Percentiles rank a stretch among this genome's conserved stretches.
Conservation (phyloP, 2,329 filamentous ascomycete species). For the Westerdykella sp. region DNA sequence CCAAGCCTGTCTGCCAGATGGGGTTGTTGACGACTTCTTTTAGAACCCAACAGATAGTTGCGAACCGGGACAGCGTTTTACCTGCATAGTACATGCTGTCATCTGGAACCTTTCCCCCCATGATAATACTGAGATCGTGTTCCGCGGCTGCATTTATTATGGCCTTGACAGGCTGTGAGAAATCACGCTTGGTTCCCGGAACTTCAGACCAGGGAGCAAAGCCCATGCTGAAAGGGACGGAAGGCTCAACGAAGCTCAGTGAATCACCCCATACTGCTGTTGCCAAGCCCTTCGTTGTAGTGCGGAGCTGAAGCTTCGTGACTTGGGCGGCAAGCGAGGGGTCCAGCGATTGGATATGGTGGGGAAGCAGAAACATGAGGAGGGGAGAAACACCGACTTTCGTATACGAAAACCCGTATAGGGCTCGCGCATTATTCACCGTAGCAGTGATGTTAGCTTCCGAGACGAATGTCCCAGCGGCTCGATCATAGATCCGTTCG, state of each 20-base stretch:
- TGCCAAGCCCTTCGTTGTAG: conserved; percentile 78
- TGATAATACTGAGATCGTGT: conserved; percentile 71
- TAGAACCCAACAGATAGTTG: conserved; percentile 40
- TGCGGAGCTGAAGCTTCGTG: conserved; percentile 60
- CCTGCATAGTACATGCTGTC: conserved; percentile 92
- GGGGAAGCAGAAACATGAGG: conserved; percentile 82
- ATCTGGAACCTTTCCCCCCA: conserved; percentile 64
- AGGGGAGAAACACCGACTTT: conserved; percentile 64
- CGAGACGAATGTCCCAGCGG: conserved; percentile 68
- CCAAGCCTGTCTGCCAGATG: conserved; percentile 44
- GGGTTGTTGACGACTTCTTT: conserved; percentile 54
- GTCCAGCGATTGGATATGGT: conserved; percentile 75
- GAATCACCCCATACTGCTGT: conserved; percentile 57
- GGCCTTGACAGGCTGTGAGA: conserved; percentile 49
- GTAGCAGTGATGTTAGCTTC: conserved; percentile 60
- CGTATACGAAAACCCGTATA: conserved; percentile 67
- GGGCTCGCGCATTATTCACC: conserved; percentile 49
- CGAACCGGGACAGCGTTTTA: conserved; percentile 46
- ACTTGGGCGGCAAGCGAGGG: conserved; percentile 43
- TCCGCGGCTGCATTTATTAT: conserved; percentile 57
- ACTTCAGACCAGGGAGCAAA: conserved; percentile 71
- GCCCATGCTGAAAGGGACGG: conserved; percentile 66
- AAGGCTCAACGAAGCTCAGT: conserved; percentile 64
- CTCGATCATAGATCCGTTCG: conserved; percentile 66
- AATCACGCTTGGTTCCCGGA: conserved; percentile 20